Conservation (phyloP, 257 asterid genomes). For the Ophiorrhiza pumila region DNA sequence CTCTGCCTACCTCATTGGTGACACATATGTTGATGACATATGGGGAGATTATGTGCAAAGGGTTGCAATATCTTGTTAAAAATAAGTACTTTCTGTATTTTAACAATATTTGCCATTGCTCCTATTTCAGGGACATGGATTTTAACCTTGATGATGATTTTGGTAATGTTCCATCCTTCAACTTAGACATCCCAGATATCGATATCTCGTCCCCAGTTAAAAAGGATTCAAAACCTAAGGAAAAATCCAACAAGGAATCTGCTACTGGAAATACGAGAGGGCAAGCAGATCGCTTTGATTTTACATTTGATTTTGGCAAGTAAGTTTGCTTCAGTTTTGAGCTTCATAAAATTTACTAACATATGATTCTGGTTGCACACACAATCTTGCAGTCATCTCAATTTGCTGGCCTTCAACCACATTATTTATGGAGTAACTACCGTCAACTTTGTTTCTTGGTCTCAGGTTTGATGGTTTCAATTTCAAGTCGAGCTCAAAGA, state of each 20-base stretch:
- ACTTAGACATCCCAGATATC: conserved; percentile 73
- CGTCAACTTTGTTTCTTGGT: conserved; percentile 14
- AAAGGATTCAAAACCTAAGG: conserved; percentile 55
- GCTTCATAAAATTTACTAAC: conserved; percentile 4
- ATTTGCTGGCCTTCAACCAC: conserved; percentile 5
- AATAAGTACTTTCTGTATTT: conserved; percentile 1
- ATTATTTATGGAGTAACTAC: neutral
- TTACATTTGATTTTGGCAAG: conserved; percentile 81
- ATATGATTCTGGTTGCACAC: conserved; percentile 8
- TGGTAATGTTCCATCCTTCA: conserved; percentile 74
- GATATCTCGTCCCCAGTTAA: conserved; percentile 67
- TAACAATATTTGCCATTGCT: conserved; percentile 23
- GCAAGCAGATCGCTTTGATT: conserved; percentile 53
- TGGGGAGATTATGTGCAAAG: neutral
- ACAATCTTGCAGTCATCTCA: conserved; percentile 9
- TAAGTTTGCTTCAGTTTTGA: conserved; percentile 34
- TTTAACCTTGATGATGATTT: conserved; percentile 78
- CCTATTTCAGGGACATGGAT: conserved; percentile 72
- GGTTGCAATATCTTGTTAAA: neutral
- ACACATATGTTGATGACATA: neutral
- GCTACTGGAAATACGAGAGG: conserved; percentile 47
- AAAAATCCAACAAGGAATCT: conserved; percentile 40
- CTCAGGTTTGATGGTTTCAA: conserved; percentile 57
- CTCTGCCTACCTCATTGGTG: neutral
- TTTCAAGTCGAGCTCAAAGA: conserved; percentile 45